Evolutionary conservation across 805 yeast species (phyloP).

Genomic region (Metschnikowia drakensbergensis): DNA sequence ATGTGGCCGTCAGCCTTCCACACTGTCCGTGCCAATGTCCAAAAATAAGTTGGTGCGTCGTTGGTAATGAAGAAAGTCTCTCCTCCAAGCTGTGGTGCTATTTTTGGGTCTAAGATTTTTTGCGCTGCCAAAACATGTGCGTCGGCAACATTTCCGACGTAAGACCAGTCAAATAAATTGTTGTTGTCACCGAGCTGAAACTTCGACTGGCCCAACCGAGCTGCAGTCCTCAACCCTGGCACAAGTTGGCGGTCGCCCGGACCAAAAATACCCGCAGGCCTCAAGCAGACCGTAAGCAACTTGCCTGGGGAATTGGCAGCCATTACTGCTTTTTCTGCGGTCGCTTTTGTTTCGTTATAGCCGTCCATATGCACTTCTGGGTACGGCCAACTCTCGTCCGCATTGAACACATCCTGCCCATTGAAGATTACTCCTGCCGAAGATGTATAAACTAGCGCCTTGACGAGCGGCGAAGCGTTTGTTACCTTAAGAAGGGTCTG

Average conservation of each 20-base stretch:
- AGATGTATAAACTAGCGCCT: constrained; percentile 87
- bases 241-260: constrained; percentile 97
- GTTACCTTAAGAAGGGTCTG: constrained; percentile 65
- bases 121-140: constrained; percentile 92
- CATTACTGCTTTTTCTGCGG: constrained; percentile 80
- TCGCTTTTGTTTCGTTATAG: constrained; percentile 90
- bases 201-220: constrained; percentile 79
- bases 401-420: constrained; percentile 89
- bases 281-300: constrained; percentile 75
- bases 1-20: constrained; percentile 96
- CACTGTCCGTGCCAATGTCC: constrained; percentile 94
- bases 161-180: constrained; percentile 94
- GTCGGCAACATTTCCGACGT: constrained; percentile 97
- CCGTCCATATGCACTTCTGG: constrained; percentile 94
- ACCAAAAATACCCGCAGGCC: constrained; percentile 98
- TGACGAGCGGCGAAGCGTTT: constrained; percentile 40
- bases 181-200: constrained; percentile 94
- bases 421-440: constrained; percentile 97
- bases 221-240: constrained; percentile 84
- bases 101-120: constrained; percentile 50
- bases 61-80: constrained; percentile 88
- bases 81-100: constrained; percentile 60
- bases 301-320: constrained; percentile 58
- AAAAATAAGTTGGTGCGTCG: constrained; percentile 91
- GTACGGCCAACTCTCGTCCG: constrained; percentile 91